phyloP scores from a whole-genome alignment of 2,329 filamentous ascomycete genomes.

The Colletotrichum endophyticum region DNA sequence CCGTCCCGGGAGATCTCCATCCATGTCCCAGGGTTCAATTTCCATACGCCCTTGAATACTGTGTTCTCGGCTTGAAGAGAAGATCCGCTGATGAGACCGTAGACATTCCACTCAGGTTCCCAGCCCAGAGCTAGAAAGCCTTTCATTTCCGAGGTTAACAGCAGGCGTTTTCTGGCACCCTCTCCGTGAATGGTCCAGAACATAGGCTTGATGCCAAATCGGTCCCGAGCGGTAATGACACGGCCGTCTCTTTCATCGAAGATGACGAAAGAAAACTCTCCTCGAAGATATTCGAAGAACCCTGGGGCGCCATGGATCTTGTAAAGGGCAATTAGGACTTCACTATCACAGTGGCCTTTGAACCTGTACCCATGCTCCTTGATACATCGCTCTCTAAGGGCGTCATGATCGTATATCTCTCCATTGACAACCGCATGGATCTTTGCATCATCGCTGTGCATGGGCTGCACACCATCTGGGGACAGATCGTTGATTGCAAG shows the following conservation, averaged over 20 bases:
- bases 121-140: conserved; percentile 56
- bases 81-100: conserved; percentile 44
- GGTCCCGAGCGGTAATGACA: conserved; percentile 54
- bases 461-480: conserved; percentile 48
- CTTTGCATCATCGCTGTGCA: conserved; percentile 36
- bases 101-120: conserved; percentile 58
- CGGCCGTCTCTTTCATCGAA: conserved; percentile 45
- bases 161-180: conserved; percentile 32
- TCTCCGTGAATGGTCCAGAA: conserved; percentile 45
- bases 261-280: conserved; percentile 59
- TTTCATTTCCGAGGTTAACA: conserved; percentile 59
- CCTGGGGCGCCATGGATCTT: conserved; percentile 45
- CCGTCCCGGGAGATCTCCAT: conserved; percentile 41
- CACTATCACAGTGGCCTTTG: conserved; percentile 50
- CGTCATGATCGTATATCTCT: conserved; percentile 60
- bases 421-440: conserved; percentile 64
- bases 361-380: conserved; percentile 45
- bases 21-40: conserved; percentile 49
- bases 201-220: conserved; percentile 64
- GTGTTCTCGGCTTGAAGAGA: conserved; percentile 52
- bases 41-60: conserved; percentile 51
- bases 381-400: conserved; percentile 41
- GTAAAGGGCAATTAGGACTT: conserved; percentile 59
- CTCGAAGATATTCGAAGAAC: conserved; percentile 47
- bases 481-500: conserved; percentile 58